Evolutionary conservation across 805 yeast genomes (phyloP).

Genomic region (Schwanniomyces sp.): DNA sequence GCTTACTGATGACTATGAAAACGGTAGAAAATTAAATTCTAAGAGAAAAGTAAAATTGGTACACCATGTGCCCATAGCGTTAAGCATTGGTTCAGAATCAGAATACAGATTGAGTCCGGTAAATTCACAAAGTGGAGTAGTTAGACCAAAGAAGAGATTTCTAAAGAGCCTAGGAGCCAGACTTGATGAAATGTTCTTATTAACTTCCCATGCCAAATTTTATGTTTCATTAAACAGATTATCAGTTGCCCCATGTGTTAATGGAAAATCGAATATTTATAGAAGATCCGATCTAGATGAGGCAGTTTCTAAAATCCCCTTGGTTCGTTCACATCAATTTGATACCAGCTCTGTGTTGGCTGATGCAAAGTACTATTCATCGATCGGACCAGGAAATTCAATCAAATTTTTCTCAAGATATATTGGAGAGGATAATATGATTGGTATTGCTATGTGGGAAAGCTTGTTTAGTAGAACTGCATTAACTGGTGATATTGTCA

Average conservation of each 20-base stretch:
- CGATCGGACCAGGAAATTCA: conserved; percentile 46
- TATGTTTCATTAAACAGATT: conserved; percentile 75
- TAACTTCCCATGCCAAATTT: conserved; percentile 83
- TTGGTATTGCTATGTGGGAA: conserved; percentile 82
- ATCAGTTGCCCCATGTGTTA: conserved; percentile 83
- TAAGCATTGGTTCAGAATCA: conserved; percentile 35
- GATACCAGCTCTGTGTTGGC: conserved; percentile 23
- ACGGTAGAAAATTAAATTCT: conserved; percentile 38
- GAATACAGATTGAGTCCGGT: conserved; percentile 19
- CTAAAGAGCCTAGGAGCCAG: conserved; percentile 53
- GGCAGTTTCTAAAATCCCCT: conserved; percentile 48
- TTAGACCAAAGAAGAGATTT: conserved; percentile 8
- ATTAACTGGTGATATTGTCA: conserved; percentile 72
- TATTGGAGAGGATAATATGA: conserved; percentile 93
- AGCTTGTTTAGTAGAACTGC: conserved; percentile 66
- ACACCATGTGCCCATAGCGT: conserved; percentile 79
- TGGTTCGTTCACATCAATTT: conserved; percentile 27
- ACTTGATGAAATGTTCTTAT: conserved; percentile 81
- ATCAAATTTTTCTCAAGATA: conserved; percentile 72
- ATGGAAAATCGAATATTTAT: conserved; percentile 84
- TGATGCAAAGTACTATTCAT: conserved; percentile 27
- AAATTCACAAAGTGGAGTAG: not conserved
- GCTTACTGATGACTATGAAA: conserved; percentile 48
- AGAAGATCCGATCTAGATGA: conserved; percentile 62
- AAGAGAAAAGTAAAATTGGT: conserved; percentile 59